These are phyloP conservation scores for Tetrastigma voinierianum DNA, from an alignment of 164 flowering plant genomes.

Conservation along the genomic window DNA sequence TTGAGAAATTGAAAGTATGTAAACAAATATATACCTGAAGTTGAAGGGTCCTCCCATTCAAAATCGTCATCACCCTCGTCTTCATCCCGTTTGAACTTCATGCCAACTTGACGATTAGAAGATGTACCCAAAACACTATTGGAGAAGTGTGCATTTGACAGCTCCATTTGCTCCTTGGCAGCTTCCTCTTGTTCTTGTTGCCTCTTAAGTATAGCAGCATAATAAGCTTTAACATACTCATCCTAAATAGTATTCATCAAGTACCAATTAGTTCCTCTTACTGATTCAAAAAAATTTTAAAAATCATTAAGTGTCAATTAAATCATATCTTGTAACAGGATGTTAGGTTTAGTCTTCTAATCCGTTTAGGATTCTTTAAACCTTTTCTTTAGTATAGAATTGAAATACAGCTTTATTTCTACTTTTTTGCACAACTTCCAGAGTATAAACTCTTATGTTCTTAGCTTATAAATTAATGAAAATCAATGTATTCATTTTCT, in stretches of 20 bases:
- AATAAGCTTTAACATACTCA: slow-evolving; percentile 88
- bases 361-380: too few relatives aligned
- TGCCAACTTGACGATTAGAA: slow-evolving; percentile 70
- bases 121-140: slow-evolving; percentile 27
- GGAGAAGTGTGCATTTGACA: slow-evolving; percentile 9
- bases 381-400: too few relatives aligned
- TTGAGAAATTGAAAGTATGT: neutral
- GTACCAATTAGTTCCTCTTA: too few relatives aligned
- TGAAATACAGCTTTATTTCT: too few relatives aligned
- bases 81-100: slow-evolving; percentile 74
- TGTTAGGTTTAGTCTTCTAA: too few relatives aligned
- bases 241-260: slow-evolving; percentile 40
- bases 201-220: slow-evolving; percentile 65
- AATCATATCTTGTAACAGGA: too few relatives aligned
- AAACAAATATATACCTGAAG: slow-evolving; percentile 41
- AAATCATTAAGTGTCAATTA: too few relatives aligned
- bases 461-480: too few relatives aligned
- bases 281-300: too few relatives aligned
- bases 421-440: too few relatives aligned
- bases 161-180: slow-evolving; percentile 40
- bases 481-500: too few relatives aligned
- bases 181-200: slow-evolving; percentile 62
- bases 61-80: slow-evolving; percentile 60
- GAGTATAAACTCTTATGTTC: too few relatives aligned
- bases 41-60: slow-evolving; percentile 85